phyloP scores from a whole-genome alignment of 2,329 filamentous ascomycete genomes.

The Aspergillus calidoustus region DNA sequence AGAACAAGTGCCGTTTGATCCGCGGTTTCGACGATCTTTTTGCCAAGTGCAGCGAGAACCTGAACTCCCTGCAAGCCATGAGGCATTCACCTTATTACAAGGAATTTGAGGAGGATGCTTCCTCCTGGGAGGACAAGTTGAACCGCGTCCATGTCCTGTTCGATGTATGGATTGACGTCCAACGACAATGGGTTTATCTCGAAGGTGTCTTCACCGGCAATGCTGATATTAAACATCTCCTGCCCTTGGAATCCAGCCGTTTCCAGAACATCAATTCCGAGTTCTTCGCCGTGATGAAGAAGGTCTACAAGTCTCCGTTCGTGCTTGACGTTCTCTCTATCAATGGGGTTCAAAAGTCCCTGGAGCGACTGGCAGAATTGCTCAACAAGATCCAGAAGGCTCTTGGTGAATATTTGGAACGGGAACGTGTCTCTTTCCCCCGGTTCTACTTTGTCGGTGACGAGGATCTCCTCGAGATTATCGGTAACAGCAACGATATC shows the following conservation, averaged over 20 bases:
- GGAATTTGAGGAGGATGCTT: slow-evolving; percentile 97
- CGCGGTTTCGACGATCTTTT: slow-evolving; percentile 98
- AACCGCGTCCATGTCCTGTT: slow-evolving; percentile 97
- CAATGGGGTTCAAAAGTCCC: slow-evolving; percentile 89
- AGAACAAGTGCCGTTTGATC: slow-evolving; percentile 96
- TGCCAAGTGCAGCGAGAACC: slow-evolving; percentile 95
- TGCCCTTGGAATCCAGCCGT: slow-evolving; percentile 92
- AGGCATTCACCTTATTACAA: slow-evolving; percentile 99
- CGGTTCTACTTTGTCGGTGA: slow-evolving; percentile 99
- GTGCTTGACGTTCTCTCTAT: slow-evolving; percentile 96
- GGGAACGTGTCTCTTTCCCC: slow-evolving; percentile 95
- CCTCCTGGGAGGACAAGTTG: slow-evolving; percentile 95
- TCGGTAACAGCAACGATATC: slow-evolving; percentile 98
- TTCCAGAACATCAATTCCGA: slow-evolving; percentile 99
- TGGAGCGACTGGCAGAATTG: slow-evolving; percentile 94
- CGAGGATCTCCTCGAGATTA: slow-evolving; percentile 97
- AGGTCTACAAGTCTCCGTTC: slow-evolving; percentile 94
- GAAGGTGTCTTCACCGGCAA: slow-evolving; percentile 99
- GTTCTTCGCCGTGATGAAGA: slow-evolving; percentile 99
- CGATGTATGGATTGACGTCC: slow-evolving; percentile 99
- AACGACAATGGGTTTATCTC: slow-evolving; percentile 98
- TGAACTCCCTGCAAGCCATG: slow-evolving; percentile 98
- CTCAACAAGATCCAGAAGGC: slow-evolving; percentile 99
- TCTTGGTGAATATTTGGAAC: slow-evolving; percentile 95
- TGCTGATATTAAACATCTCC: slow-evolving; percentile 95